Evolutionary conservation across 164 flowering plant species (phyloP), one percentile per base, ranked within the genome.

Genomic region (Protea cynaroides): DNA sequence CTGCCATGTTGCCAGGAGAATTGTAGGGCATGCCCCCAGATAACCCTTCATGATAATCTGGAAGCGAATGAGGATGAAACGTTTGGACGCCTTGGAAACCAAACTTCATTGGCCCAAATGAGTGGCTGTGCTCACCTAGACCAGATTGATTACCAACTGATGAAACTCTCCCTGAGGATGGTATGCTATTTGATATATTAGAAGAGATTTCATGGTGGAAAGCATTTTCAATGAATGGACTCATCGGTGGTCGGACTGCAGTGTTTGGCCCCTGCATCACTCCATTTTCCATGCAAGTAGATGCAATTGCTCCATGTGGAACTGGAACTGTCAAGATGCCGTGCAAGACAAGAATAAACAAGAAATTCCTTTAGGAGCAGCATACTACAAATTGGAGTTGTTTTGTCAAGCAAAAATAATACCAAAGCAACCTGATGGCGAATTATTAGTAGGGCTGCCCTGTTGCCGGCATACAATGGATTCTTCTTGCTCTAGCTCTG

Each of bases 51-150:
- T 66, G 79, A 71, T 73, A 76, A 37, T 88, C 95, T 19, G 91
- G 88, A 49, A 91, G 76, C 19, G 93, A 91, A 77, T 84, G 86
- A 57, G 88, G 88, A 79, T 82, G 81, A 29, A 76, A 75, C 70
- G 38, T 68, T 53, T 81, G 75, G 59, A 69, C 25, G 53, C 65
- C 60, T 50, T 70, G 88, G 61, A 72, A 70, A 29, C 77, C 80
- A 61, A 78, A 75, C 36, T 78, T 87, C 71, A 77, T 64, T 46
- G 75, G 82, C 61, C 73, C 80, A 65, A 71, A 44, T 17, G 83
- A 69, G 59, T 68, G 79, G 52, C 69, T 67, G 24, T 78, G 67
- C 59, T 84, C 84, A 64, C 64, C 49, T 62, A 72, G 63, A 59
- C 74, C 73, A 68, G 73, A 59, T 58, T 77, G 83, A 59, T 69